phyloP scores from a whole-genome alignment of 495 filamentous ascomycete genomes.

The Margaritispora aquatica region DNA sequence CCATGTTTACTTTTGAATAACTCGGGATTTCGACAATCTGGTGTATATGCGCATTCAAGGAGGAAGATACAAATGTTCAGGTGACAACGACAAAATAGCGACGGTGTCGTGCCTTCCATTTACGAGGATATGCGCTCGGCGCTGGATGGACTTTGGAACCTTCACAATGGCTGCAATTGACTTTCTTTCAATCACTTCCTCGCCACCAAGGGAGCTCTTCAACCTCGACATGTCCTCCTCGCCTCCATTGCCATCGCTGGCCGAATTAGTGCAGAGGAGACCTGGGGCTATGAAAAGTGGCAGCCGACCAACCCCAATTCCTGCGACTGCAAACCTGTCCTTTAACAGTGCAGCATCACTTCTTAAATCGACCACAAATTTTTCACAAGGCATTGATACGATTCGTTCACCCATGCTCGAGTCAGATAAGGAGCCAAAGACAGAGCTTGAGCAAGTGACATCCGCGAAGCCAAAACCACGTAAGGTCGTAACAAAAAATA shows the following conservation, averaged over 20 bases:
- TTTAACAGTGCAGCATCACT: constrained; percentile 38
- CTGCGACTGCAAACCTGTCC: constrained; percentile 24
- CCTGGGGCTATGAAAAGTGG: constrained; percentile 27
- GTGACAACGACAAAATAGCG: constrained; percentile 4
- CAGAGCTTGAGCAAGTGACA: neutral
- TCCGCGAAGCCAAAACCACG: constrained; percentile 4
- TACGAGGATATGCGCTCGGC: constrained; percentile 33
- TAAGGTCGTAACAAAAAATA: constrained; percentile 25
- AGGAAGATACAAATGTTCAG: neutral
- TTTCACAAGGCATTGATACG: neutral
- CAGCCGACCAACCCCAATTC: constrained; percentile 28
- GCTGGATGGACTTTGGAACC: constrained; percentile 23
- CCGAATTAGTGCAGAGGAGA: constrained; percentile 32
- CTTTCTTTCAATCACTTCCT: constrained; percentile 27
- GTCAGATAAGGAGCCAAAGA: neutral
- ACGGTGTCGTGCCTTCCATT: constrained; percentile 24
- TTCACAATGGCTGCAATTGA: constrained; percentile 33
- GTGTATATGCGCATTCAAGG: neutral
- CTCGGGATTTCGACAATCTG: neutral
- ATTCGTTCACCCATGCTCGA: neutral
- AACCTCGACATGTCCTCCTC: constrained; percentile 35
- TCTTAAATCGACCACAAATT: constrained; percentile 6
- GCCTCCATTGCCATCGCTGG: constrained; percentile 34
- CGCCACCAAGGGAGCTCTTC: constrained; percentile 26
- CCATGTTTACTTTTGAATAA: neutral